Percentiles rank a stretch among this genome's conserved stretches.
These are phyloP conservation scores for Misopates orontium DNA, from an alignment of 257 asterid species.

Conservation along the genomic window DNA sequence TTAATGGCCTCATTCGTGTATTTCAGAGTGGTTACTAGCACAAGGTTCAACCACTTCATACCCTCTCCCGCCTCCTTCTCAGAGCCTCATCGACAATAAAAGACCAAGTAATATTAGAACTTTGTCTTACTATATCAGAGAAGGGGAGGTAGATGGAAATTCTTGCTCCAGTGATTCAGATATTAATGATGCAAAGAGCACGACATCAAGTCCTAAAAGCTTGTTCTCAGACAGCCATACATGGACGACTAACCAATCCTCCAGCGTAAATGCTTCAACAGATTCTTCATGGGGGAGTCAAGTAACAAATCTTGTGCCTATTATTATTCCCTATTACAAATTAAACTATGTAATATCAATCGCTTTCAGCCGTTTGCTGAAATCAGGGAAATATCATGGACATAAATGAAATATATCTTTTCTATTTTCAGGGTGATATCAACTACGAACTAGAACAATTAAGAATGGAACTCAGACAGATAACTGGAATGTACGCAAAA, in stretches of 20 bases:
- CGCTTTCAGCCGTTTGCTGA: too few relatives aligned
- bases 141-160: constrained; percentile 26
- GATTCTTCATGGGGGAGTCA: constrained; percentile 37
- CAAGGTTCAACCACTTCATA: constrained; percentile 34
- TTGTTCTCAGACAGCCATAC: constrained; percentile 22
- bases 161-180: constrained; percentile 29
- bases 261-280: constrained; percentile 30
- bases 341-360: not conserved
- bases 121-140: constrained; percentile 27
- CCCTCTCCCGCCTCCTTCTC: constrained; percentile 34
- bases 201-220: constrained; percentile 40
- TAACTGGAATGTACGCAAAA: constrained; percentile 48
- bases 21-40: constrained; percentile 43
- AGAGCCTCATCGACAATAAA: too few relatives aligned
- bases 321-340: not conserved
- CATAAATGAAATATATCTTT: too few relatives aligned
- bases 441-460: constrained; percentile 49
- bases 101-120: too few relatives aligned
- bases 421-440: constrained; percentile 37
- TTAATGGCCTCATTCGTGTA: too few relatives aligned
- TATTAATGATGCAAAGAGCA: constrained; percentile 15
- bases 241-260: constrained; percentile 36
- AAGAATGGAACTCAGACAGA: constrained; percentile 53
- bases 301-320: constrained; percentile 24
- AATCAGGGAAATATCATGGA: too few relatives aligned